Percentiles rank a stretch among this genome's conserved stretches.
These are phyloP conservation scores for Porodaedalea pini DNA, from an alignment of 1,284 basidiomycete genomes.

Conservation along the genomic window DNA sequence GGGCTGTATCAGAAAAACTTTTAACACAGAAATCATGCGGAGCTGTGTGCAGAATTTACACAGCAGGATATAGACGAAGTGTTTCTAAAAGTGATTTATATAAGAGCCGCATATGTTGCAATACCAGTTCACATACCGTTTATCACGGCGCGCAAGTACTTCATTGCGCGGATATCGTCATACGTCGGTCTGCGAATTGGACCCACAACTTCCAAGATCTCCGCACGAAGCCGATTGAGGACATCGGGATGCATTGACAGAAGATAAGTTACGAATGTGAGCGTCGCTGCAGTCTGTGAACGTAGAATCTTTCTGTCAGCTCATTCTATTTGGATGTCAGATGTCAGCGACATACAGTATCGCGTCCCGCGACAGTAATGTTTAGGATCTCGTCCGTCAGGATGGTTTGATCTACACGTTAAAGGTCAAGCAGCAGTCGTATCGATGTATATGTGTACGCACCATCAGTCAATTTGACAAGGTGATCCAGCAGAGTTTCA, in stretches of 20 bases:
- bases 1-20: constrained; percentile 34
- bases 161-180: constrained; percentile 40
- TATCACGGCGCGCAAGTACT: constrained; percentile 40
- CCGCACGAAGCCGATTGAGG: constrained; percentile 34
- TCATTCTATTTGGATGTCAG: not conserved
- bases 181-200: constrained; percentile 32
- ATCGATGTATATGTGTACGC: constrained; percentile 12
- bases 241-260: constrained; percentile 37
- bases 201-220: constrained; percentile 36
- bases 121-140: constrained; percentile 28
- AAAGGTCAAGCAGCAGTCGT: not conserved
- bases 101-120: not conserved
- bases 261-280: constrained; percentile 38
- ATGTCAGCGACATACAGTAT: constrained; percentile 27
- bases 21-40: not conserved
- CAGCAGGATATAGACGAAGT: constrained; percentile 56
- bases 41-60: constrained; percentile 36
- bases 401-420: constrained; percentile 27
- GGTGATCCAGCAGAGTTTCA: constrained; percentile 47
- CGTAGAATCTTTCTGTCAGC: no score
- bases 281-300: constrained; percentile 35
- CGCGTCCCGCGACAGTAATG: constrained; percentile 35
- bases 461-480: constrained; percentile 50
- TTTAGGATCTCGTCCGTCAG: constrained; percentile 36
- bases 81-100: constrained; percentile 39